Evolutionary conservation across 2,329 filamentous ascomycete species (phyloP).

Genomic region (Cylindrodendrum hubeiense): DNA sequence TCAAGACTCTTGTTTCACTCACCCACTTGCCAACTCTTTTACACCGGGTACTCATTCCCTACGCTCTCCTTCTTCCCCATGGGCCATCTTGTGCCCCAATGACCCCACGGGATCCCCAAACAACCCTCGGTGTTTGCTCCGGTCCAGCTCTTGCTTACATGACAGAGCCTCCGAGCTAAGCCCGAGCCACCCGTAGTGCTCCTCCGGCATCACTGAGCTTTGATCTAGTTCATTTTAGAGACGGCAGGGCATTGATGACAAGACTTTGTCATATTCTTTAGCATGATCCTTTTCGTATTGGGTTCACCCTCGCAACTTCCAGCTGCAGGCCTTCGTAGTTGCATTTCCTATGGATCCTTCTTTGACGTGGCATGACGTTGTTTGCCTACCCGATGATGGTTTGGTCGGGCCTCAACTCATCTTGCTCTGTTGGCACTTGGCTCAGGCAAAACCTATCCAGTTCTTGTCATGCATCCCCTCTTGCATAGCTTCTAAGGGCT

Average conservation of each 20-base stretch:
- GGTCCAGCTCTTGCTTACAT: background rate
- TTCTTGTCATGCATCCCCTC: background rate
- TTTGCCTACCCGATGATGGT: background rate
- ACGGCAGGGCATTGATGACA: background rate
- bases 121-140: background rate
- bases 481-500: background rate
- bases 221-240: background rate
- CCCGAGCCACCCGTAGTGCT: background rate
- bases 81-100: background rate
- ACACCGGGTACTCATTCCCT: background rate
- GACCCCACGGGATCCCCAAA: background rate
- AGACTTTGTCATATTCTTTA: background rate
- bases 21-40: background rate
- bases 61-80: background rate
- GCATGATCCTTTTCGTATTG: background rate
- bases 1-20: background rate
- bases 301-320: background rate
- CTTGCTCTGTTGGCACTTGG: background rate
- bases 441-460: background rate
- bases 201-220: background rate
- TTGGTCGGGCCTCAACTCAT: background rate
- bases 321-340: background rate
- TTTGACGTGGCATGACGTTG: constrained; percentile 3
- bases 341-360: background rate
- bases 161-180: background rate